Evolutionary conservation across 169 alveolate species (phyloP), one percentile per base, ranked within the genome.

Genomic region (Besnoitia besnoiti): DNA sequence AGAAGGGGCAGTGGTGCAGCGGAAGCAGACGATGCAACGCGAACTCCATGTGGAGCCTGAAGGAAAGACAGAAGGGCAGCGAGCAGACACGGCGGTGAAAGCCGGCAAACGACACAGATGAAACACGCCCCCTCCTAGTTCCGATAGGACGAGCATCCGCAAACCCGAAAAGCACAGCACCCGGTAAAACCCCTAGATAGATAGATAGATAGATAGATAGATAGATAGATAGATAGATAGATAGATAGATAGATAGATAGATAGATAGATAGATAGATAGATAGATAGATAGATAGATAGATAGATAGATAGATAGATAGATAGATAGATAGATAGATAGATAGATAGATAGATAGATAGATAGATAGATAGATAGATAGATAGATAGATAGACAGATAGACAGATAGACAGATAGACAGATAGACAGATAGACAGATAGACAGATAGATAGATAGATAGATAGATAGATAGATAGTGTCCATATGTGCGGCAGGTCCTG

Each of bases 11-110:
- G 46, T 73, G 82, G 2, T 73, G 46, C 44, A 73, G 82, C 19
- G 82, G 82, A 2, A 73, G 82, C 19, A 73, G 82, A 7, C 82
- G 82, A 42, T 73, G 82, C 46, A 73, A 8, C 47, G 82, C 82
- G 46, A 73, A 73, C 82, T 73, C 82, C 82, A 73, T 73, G 82
- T n/a, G n/a, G 46, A 73, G 82, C 12, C 82, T 73, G 82, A 73
- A 73, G n/a, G 19, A 27, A 4, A 62, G 44, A 62, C 39, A 24
- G 35, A 62, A 62, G 79, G 33, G 39, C 39, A 8, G 19, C 8
- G 35, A 27, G 19, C 33, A 49, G 59, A 7, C 59, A 49, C 24
- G 16, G 59, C 7, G 16, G 16, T 16, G 59, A 49, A 49, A 10
- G 16, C 59, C 67, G 67, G 67, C 12, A 19, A 55, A 19, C 30